phyloP scores from a whole-genome alignment of 345 rosid species.

The Eucalyptus victrix region DNA sequence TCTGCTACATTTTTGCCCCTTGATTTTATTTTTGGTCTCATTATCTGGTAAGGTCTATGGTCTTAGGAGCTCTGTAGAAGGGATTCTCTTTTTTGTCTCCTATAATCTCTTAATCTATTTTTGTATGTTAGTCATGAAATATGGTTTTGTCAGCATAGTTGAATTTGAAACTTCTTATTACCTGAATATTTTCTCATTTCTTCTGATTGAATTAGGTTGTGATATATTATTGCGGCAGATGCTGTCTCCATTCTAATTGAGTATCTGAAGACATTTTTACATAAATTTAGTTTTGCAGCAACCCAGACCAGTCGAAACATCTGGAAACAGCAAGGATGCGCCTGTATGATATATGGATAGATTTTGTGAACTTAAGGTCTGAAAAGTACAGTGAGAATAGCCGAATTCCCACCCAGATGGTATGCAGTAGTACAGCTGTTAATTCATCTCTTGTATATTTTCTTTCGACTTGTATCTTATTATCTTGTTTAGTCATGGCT shows the following conservation, averaged over 20 bases:
- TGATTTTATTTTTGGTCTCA: not conserved
- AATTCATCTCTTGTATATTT: not conserved
- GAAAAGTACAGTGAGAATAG: conserved; percentile 86
- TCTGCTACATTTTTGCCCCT: too few relatives aligned
- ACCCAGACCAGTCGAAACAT: conserved; percentile 98
- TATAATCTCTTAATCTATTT: not conserved
- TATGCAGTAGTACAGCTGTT: not conserved
- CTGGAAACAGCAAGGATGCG: conserved; percentile 91
- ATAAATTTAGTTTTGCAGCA: conserved; percentile 32
- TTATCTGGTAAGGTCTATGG: not conserved
- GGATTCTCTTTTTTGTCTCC: not conserved
- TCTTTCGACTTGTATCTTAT: not conserved
- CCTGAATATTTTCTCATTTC: not conserved
- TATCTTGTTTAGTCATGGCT: not conserved
- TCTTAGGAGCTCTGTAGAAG: not conserved
- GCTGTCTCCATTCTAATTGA: not conserved
- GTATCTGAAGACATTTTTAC: not conserved
- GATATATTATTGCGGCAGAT: not conserved
- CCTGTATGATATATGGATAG: conserved; percentile 22
- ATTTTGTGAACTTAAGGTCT: conserved; percentile 62
- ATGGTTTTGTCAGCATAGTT: not conserved
- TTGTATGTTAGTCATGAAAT: not conserved
- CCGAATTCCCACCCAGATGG: conserved; percentile 81
- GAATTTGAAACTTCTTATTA: not conserved
- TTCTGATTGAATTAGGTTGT: not conserved